A percentile compares a stretch with the other conserved stretches of the same genome.
Evolutionary conservation across 164 flowering plant species (phyloP).

Genomic region (Sextonia rubra): DNA sequence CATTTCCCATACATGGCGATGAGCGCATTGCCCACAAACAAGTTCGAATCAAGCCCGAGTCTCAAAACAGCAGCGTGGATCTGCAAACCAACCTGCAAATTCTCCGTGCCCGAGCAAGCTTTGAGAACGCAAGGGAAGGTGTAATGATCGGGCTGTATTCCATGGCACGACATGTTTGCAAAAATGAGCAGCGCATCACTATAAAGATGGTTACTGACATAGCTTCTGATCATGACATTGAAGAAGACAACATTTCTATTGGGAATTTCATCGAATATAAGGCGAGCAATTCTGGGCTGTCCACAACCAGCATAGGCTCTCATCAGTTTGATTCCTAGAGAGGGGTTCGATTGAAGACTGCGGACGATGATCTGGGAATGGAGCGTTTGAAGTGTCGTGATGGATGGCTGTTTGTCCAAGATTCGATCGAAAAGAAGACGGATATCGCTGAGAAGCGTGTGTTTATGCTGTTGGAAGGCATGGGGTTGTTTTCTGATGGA

Average conservation of each 20-base stretch:
- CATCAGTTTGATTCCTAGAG: conserved; percentile 15
- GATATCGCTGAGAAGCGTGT: too few species aligned
- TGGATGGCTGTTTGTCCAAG: conserved; percentile 10
- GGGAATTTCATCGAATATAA: conserved; percentile 8
- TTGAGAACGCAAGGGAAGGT: conserved; percentile 17
- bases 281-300: conserved; percentile 2
- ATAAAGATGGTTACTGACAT: conserved; percentile 13
- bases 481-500: background rate
- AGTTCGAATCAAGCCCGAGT: conserved; percentile 6
- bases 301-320: conserved; percentile 12
- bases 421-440: background rate
- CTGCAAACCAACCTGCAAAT: conserved; percentile 11
- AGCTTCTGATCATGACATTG: conserved; percentile 19
- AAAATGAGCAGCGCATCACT: conserved; percentile 8
- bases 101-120: conserved; percentile 14
- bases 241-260: conserved; percentile 9
- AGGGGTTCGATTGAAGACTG: conserved; percentile 1
- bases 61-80: conserved; percentile 7
- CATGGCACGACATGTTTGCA: conserved; percentile 1
- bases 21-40: conserved; percentile 12
- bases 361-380: conserved; percentile 7
- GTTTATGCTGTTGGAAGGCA: background rate
- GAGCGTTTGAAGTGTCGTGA: conserved; percentile 1
- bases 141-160: conserved; percentile 12
- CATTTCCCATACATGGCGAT: conserved; percentile 12